Base-by-base conservation (phyloP, 116 monocot species). In the Zostera marina region DNA sequence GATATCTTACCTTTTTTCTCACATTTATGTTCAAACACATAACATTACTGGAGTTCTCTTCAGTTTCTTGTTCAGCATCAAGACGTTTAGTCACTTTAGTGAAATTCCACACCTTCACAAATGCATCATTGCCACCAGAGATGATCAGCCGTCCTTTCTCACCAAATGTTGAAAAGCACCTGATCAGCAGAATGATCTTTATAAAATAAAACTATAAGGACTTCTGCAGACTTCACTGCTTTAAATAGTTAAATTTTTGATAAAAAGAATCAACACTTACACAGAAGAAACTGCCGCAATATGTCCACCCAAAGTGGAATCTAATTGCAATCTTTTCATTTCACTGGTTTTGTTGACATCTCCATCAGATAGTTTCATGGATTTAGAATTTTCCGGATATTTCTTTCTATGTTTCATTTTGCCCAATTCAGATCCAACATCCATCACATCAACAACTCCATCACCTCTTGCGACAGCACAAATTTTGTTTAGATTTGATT, bases 391-490 rank as follows among this genome's bases (percentile, higher is more conserved):
- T 51, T 53, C 53, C 22, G 64, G 38, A 56, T 62, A 72, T 68
- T 57, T 63, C 49, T 56, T 70, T 19, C 57, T 59, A 12, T 57
- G 7, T 16, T 54, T 41, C n/a, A 57, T 15, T 41, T 43, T 47
- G 42, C 69, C 59, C 11, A 73, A 58, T 15, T 80, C 73, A 16
- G 68, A 76, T 68, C 87, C 92, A 13, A 82, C 56, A 67, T 92
- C 74, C 61, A 92, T 76, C 23, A 92, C 65, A 65, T 92, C 83
- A 47, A 92, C 83, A 67, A 76, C 69, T 52, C 83, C 87, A 72
- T 87, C 92, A 56, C 92, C 92, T 63, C 80, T 80, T 51, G 80
- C 92, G 42, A 83, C 80, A 74, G 87, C 87, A 67, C 82, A 81
- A 20, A 81, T 66, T 66, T 83, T 92, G 54, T 70, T 58, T 22